These are phyloP conservation scores for Theobroma cacao DNA, from an alignment of 345 rosid genomes.

Conservation along the genomic window DNA sequence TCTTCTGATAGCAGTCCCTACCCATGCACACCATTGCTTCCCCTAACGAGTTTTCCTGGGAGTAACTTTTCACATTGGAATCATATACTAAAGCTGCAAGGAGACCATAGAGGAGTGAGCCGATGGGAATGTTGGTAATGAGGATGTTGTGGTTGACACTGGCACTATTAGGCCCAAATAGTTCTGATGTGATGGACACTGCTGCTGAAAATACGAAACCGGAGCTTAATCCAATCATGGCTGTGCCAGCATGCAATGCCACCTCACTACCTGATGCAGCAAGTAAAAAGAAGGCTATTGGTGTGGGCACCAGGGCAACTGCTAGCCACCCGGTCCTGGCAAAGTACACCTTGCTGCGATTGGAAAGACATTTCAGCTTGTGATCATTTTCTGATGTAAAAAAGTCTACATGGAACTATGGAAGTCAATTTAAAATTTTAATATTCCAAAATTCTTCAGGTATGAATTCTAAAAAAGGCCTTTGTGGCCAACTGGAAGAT, in stretches of 20 bases:
- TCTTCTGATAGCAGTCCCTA: constrained; percentile 47
- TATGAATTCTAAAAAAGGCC: constrained; percentile 2
- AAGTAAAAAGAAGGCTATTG: constrained; percentile 62
- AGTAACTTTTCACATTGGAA: constrained; percentile 35
- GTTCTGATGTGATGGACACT: constrained; percentile 79
- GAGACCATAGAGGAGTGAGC: constrained; percentile 70
- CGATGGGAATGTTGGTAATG: constrained; percentile 86
- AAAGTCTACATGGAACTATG: background rate
- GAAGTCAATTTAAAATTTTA: background rate
- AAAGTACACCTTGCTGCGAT: constrained; percentile 73
- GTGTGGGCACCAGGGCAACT: constrained; percentile 59
- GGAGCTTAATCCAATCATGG: constrained; percentile 68
- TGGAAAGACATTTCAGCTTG: constrained; percentile 9
- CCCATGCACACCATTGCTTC: constrained; percentile 54
- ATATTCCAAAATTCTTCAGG: background rate
- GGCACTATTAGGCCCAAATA: constrained; percentile 71
- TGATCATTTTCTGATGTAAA: constrained; percentile 4
- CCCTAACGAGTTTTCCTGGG: constrained; percentile 15
- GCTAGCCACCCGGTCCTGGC: constrained; percentile 89
- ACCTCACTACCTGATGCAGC: constrained; percentile 41
- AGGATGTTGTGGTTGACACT: constrained; percentile 92
- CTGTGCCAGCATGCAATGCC: constrained; percentile 44
- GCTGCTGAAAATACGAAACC: constrained; percentile 80
- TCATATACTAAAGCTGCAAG: constrained; percentile 78
- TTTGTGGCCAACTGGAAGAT: background rate